phyloP scores from a whole-genome alignment of 805 yeast species.

The Huiozyma naganishii region DNA sequence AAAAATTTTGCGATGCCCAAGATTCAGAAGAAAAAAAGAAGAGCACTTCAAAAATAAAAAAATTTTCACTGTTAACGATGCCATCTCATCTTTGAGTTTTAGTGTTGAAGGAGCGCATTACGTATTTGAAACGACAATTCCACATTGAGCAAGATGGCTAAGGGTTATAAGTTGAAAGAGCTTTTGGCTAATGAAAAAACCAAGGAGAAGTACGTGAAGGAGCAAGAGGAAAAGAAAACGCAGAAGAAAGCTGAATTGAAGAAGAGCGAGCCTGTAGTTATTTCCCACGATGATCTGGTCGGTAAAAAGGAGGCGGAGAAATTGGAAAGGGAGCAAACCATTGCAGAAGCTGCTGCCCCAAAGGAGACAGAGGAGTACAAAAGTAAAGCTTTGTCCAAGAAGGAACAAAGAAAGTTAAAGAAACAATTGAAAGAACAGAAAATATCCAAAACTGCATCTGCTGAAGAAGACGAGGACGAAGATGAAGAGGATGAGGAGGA shows the following conservation, averaged over 20 bases:
- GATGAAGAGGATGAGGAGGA: conserved; percentile 38
- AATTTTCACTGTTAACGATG: conserved; percentile 3
- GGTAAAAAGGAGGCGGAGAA: conserved; percentile 8
- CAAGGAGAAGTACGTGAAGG: conserved; percentile 13
- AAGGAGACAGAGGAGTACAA: conserved; percentile 31
- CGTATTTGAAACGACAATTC: not conserved
- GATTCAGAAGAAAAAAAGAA: not conserved
- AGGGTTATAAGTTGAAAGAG: conserved; percentile 26
- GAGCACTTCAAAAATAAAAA: not conserved
- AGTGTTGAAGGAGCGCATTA: not conserved
- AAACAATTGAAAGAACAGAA: conserved; percentile 29
- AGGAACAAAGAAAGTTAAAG: conserved; percentile 51
- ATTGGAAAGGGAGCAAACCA: conserved; percentile 1
- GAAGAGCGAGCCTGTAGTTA: conserved; percentile 24
- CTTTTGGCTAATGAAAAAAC: conserved; percentile 21
- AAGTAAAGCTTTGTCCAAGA: conserved; percentile 41
- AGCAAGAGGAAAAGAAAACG: conserved; percentile 15
- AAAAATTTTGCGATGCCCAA: conserved; percentile 4
- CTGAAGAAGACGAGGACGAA: conserved; percentile 27
- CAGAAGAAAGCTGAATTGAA: conserved; percentile 13
- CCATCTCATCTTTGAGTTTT: not conserved
- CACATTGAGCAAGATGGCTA: conserved; percentile 17
- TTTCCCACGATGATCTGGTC: conserved; percentile 25
- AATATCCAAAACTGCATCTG: conserved; percentile 2
- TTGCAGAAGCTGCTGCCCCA: conserved; percentile 9